A percentile compares a stretch with the other conserved stretches of the same genome.
Evolutionary conservation across 2,329 filamentous ascomycete genomes (phyloP).

Genomic region (Epichloe sp.): DNA sequence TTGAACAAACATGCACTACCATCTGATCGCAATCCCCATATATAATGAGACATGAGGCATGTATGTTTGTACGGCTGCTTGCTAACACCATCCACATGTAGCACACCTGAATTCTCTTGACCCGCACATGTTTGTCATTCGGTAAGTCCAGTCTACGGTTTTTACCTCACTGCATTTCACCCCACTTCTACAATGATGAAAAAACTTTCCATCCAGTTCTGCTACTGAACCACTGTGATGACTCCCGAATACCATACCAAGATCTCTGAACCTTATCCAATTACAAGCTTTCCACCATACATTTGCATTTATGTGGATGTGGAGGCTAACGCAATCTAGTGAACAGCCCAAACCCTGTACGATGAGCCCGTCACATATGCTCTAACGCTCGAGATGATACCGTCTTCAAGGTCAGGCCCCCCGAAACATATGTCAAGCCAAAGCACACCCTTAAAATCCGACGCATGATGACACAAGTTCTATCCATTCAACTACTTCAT

Average conservation of each 20-base stretch:
- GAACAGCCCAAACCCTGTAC: no score
- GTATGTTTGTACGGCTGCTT: neutral
- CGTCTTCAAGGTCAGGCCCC: neutral
- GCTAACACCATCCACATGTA: neutral
- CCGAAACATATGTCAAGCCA: neutral
- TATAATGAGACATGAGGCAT: neutral
- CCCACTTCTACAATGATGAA: slow-evolving; percentile 41
- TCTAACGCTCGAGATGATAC: neutral
- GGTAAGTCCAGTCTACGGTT: neutral
- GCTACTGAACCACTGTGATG: slow-evolving; percentile 59
- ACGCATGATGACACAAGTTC: slow-evolving; percentile 38
- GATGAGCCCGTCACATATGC: neutral
- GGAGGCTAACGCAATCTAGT: neutral
- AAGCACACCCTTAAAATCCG: neutral
- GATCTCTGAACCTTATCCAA: slow-evolving; percentile 34
- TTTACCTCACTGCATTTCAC: neutral
- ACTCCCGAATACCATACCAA: slow-evolving; percentile 52
- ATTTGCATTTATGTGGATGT: neutral
- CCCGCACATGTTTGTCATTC: neutral
- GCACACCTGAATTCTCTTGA: neutral
- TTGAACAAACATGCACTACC: slow-evolving; percentile 63
- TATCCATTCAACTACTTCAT: slow-evolving; percentile 66
- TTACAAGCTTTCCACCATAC: no score
- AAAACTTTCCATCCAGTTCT: slow-evolving; percentile 55
- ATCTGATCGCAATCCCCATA: slow-evolving; percentile 38